These are phyloP conservation scores for Globisporangium irregulare DNA, from an alignment of 352 stramenopile genomes.

Conservation along the genomic window DNA sequence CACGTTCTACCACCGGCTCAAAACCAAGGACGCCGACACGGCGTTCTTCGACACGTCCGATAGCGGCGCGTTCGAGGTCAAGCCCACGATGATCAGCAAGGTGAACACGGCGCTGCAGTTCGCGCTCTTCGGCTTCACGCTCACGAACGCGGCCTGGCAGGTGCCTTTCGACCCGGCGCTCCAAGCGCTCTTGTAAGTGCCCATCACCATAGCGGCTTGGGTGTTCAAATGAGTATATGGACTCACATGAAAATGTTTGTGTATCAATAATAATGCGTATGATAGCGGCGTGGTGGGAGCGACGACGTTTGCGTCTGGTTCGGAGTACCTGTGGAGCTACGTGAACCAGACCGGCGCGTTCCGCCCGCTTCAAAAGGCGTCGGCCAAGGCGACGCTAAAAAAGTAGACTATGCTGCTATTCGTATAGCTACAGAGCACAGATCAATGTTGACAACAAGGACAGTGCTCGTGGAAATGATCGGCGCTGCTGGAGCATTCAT, in stretches of 20 bases:
- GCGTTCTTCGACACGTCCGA: slow-evolving; percentile 82
- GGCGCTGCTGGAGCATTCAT: neutral
- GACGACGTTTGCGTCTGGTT: slow-evolving; percentile 74
- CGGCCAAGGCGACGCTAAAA: slow-evolving; percentile 15
- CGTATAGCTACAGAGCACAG: neutral
- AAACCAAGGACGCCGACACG: slow-evolving; percentile 62
- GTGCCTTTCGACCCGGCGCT: slow-evolving; percentile 56
- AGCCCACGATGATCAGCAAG: slow-evolving; percentile 72
- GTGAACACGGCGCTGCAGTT: slow-evolving; percentile 81
- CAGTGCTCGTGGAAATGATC: neutral
- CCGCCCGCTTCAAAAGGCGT: slow-evolving; percentile 40
- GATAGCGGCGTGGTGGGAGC: slow-evolving; percentile 59
- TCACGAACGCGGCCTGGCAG: slow-evolving; percentile 75
- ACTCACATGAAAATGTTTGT: neutral
- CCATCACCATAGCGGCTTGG: neutral
- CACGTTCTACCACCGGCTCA: slow-evolving; percentile 74
- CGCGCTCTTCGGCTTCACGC: slow-evolving; percentile 61
- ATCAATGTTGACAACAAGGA: too few species aligned
- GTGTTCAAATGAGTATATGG: too few species aligned
- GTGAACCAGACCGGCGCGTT: slow-evolving; percentile 70
- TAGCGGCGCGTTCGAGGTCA: slow-evolving; percentile 64
- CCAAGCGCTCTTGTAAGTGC: slow-evolving; percentile 61
- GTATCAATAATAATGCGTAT: slow-evolving; percentile 5
- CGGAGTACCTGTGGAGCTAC: slow-evolving; percentile 74
- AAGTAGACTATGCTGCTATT: neutral